Percentiles rank a stretch among this genome's conserved stretches.
phyloP scores from a whole-genome alignment of 2,329 filamentous ascomycete genomes.

The Cercospora sojina region DNA sequence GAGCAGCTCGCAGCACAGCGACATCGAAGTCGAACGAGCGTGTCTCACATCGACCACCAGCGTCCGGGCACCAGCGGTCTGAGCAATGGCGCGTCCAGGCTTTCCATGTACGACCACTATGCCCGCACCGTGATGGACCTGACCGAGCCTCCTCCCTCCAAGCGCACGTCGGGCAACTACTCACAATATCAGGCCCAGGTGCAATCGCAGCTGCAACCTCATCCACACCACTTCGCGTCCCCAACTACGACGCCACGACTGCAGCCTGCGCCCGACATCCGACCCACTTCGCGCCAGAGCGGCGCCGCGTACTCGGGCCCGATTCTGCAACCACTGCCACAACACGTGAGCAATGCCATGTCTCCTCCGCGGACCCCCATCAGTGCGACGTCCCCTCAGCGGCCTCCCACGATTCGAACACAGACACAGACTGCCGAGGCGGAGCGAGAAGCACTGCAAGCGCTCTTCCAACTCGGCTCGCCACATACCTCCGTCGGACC shows the following conservation, averaged over 20 bases:
- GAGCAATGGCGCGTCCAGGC: conserved; percentile 29
- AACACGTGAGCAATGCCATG: conserved; percentile 25
- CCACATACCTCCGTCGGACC: conserved; percentile 29
- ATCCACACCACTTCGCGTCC: conserved; percentile 11
- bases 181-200: conserved; percentile 17
- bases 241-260: conserved; percentile 18
- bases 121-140: conserved; percentile 17
- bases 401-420: conserved; percentile 60
- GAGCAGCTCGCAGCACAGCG: conserved; percentile 71
- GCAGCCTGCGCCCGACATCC: conserved; percentile 36
- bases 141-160: conserved; percentile 31
- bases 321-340: conserved; percentile 10
- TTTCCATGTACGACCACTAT: conserved; percentile 35
- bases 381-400: conserved; percentile 30
- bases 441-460: conserved; percentile 79
- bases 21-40: conserved; percentile 39
- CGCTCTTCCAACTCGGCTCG: conserved; percentile 72
- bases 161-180: conserved; percentile 37
- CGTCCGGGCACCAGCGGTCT: conserved; percentile 34
- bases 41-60: conserved; percentile 29
- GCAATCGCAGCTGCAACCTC: conserved; percentile 18
- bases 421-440: conserved; percentile 66
- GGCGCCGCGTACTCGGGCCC: conserved; percentile 11
- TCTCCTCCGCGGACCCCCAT: conserved; percentile 38
- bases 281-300: conserved; percentile 25